Percentiles rank a stretch among this genome's conserved stretches.
Conservation (phyloP, 2,329 filamentous ascomycete genomes). For the Stagonosporopsis rhizophila region DNA sequence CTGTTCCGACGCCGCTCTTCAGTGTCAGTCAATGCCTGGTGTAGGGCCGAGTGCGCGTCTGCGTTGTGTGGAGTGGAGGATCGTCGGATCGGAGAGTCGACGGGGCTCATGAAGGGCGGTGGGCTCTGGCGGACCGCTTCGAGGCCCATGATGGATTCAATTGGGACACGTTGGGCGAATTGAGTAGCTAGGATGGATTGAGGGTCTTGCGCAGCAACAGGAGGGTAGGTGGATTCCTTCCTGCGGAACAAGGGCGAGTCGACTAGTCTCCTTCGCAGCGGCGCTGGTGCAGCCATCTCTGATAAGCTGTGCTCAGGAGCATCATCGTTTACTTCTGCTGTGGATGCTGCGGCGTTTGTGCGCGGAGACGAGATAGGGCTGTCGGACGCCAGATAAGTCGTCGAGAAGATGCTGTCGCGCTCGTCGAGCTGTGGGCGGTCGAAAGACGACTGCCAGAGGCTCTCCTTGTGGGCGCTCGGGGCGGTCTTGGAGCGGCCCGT, state of each 20-base stretch:
- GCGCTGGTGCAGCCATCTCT: conserved; percentile 40
- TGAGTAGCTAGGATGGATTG: conserved; percentile 42
- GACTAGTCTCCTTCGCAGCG: conserved; percentile 43
- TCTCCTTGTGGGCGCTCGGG: conserved; percentile 41
- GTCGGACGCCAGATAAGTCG: conserved; percentile 63
- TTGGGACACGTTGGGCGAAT: conserved; percentile 39
- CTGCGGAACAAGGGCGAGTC: conserved; percentile 42
- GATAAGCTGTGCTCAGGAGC: conserved; percentile 34
- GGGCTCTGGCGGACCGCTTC: conserved; percentile 38
- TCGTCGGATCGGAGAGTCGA: conserved; percentile 45
- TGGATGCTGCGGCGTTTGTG: conserved; percentile 39
- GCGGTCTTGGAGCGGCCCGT: conserved; percentile 50
- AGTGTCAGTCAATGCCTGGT: conserved; percentile 40
- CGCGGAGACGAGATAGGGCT: conserved; percentile 52
- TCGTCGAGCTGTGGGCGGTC: conserved; percentile 64
- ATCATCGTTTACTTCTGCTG: conserved; percentile 33
- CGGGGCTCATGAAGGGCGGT: conserved; percentile 48
- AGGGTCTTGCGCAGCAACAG: conserved; percentile 37
- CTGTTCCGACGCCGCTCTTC: conserved; percentile 56
- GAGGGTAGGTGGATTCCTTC: conserved; percentile 35
- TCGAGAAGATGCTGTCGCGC: conserved; percentile 69
- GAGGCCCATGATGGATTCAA: conserved; percentile 30
- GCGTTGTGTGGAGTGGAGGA: conserved; percentile 40
- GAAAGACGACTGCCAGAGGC: conserved; percentile 46
- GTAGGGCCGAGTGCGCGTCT: conserved; percentile 29